Percentiles rank a stretch among this genome's conserved stretches.
Conservation (phyloP, 306 rosid species). For the Geum urbanum region DNA sequence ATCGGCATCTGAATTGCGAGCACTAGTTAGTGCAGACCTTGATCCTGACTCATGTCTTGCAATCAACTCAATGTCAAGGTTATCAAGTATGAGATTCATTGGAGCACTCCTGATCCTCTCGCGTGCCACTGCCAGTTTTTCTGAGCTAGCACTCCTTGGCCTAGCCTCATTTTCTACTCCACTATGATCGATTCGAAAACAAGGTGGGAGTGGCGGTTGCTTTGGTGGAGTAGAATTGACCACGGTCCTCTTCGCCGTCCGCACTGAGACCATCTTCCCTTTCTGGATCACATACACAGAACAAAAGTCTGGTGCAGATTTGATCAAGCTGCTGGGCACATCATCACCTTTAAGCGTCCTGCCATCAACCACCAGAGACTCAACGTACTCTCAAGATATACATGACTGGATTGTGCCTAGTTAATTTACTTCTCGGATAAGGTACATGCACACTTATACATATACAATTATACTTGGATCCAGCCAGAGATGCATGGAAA, state of each 20-base stretch:
- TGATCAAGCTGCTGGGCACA: constrained; percentile 46
- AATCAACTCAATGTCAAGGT: constrained; percentile 18
- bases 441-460: not conserved
- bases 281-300: constrained; percentile 76
- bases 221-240: constrained; percentile 45
- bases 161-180: constrained; percentile 46
- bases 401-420: not conserved
- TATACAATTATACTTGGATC: not conserved
- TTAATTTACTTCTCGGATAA: not conserved
- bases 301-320: constrained; percentile 68
- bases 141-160: constrained; percentile 33
- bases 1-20: constrained; percentile 33
- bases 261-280: constrained; percentile 61
- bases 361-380: constrained; percentile 23
- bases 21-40: constrained; percentile 34
- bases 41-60: constrained; percentile 18
- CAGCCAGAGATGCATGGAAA: not conserved
- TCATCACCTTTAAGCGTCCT: constrained; percentile 69
- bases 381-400: not conserved
- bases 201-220: constrained; percentile 28
- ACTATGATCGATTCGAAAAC: constrained; percentile 21
- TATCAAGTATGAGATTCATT: constrained; percentile 34
- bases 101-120: constrained; percentile 53
- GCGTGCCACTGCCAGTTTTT: constrained; percentile 25
- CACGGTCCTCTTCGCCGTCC: constrained; percentile 58